Conservation (phyloP, 2,329 filamentous ascomycete genomes). For the Chlorencoelia australis region DNA sequence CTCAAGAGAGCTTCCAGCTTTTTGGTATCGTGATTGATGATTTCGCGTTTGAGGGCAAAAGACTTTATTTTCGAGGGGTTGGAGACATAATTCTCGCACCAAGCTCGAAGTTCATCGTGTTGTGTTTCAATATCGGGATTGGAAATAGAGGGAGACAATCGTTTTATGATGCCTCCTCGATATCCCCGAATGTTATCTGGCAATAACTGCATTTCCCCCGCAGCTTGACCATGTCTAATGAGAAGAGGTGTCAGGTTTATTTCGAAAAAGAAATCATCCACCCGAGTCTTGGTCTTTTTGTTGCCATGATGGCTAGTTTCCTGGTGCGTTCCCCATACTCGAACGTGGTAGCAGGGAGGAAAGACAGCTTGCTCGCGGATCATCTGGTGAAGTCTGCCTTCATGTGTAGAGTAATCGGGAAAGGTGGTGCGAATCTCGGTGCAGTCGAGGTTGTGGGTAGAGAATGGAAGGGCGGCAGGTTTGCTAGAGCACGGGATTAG, state of each 20-base stretch:
- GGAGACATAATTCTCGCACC: slow-evolving; percentile 59
- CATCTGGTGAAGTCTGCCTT: slow-evolving; percentile 16
- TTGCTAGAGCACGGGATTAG: slow-evolving; percentile 5
- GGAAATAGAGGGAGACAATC: slow-evolving; percentile 36
- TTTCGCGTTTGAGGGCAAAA: slow-evolving; percentile 40
- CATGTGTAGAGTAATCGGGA: slow-evolving; percentile 19
- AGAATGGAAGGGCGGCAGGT: slow-evolving; percentile 18
- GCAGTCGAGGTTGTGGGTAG: slow-evolving; percentile 15
- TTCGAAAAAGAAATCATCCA: slow-evolving; percentile 50
- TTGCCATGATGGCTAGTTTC: slow-evolving; percentile 23
- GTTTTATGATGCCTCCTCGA: slow-evolving; percentile 52
- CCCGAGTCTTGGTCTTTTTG: slow-evolving; percentile 37
- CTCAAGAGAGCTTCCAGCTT: slow-evolving; percentile 42
- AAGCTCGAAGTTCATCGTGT: slow-evolving; percentile 27
- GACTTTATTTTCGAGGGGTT: slow-evolving; percentile 46
- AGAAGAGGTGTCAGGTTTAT: slow-evolving; percentile 51
- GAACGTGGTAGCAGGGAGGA: slow-evolving; percentile 21
- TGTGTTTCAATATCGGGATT: slow-evolving; percentile 15
- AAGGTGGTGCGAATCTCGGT: slow-evolving; percentile 21
- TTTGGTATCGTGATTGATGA: slow-evolving; percentile 51
- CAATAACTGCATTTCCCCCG: slow-evolving; percentile 40
- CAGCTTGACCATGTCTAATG: slow-evolving; percentile 33
- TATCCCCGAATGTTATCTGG: slow-evolving; percentile 49
- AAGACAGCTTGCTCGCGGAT: slow-evolving; percentile 21
- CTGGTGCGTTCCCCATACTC: slow-evolving; percentile 25